phyloP scores from a whole-genome alignment of 257 asterid genomes.

The Anisodus tanguticus region DNA sequence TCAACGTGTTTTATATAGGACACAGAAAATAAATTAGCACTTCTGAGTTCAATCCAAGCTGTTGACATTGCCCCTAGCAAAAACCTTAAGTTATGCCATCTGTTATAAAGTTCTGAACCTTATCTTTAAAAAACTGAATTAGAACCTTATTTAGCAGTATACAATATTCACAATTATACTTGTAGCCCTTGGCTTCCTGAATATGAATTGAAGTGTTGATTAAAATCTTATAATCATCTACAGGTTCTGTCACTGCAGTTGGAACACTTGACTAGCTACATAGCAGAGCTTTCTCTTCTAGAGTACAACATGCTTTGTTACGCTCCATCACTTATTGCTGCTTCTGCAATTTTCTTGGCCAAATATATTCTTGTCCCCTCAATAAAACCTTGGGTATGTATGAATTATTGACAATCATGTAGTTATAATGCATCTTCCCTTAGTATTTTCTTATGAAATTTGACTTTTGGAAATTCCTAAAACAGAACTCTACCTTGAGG shows the following conservation, averaged over 20 bases:
- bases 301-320: conserved; percentile 56
- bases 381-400: conserved; percentile 65
- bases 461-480: not conserved
- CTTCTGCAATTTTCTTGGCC: conserved; percentile 62
- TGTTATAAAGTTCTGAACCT: no score
- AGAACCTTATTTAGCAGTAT: no score
- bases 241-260: conserved; percentile 65
- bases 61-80: no score
- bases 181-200: not conserved
- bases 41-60: not conserved
- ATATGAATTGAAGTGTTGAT: not conserved
- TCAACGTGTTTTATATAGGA: not conserved
- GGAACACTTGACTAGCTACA: conserved; percentile 65
- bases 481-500: conserved; percentile 61
- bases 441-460: not conserved
- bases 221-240: not conserved
- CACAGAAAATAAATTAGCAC: not conserved
- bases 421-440: not conserved
- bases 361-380: conserved; percentile 46
- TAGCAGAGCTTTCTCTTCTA: conserved; percentile 59
- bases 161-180: not conserved
- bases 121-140: no score
- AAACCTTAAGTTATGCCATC: no score
- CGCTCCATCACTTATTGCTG: conserved; percentile 57
- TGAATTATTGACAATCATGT: not conserved